phyloP scores from a whole-genome alignment of 176 grass and related monocot genomes.

The Stipa capillata region DNA sequence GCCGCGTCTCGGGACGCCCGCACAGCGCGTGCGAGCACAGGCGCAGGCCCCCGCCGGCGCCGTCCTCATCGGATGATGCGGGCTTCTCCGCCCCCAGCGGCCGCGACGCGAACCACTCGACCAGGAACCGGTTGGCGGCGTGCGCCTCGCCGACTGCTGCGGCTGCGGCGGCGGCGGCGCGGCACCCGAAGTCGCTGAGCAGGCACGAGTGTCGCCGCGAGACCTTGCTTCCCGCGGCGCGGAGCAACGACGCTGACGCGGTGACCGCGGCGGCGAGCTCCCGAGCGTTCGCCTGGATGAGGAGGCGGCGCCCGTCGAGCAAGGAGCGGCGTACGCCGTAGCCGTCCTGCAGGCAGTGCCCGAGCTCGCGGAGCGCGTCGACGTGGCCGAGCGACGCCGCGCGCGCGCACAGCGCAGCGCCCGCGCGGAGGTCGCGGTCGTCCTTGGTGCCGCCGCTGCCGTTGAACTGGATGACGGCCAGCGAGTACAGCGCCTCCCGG shows the following conservation, averaged over 20 bases:
- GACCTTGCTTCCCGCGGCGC: neutral
- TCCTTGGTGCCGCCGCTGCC: constrained; percentile 51
- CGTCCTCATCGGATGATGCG: neutral
- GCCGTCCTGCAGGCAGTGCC: constrained; percentile 80
- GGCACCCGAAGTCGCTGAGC: constrained; percentile 29
- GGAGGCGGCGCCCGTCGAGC: constrained; percentile 44
- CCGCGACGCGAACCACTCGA: constrained; percentile 45
- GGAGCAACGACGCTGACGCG: neutral
- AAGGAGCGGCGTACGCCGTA: constrained; percentile 54
- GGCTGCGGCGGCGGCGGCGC: neutral
- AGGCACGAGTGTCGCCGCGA: constrained; percentile 8
- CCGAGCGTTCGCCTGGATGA: constrained; percentile 48
- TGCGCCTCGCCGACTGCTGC: constrained; percentile 34
- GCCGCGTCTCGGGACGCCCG: constrained; percentile 54
- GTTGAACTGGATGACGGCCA: constrained; percentile 83
- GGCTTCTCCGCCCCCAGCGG: neutral
- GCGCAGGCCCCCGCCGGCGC: constrained; percentile 11
- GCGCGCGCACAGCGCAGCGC: constrained; percentile 60
- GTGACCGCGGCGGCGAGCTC: constrained; percentile 5
- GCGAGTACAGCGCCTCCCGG: constrained; percentile 60
- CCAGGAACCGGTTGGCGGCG: constrained; percentile 51
- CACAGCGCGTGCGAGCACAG: constrained; percentile 64
- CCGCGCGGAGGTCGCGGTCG: constrained; percentile 52
- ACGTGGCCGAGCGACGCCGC: constrained; percentile 68
- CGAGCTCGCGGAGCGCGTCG: constrained; percentile 69